These are phyloP conservation scores for Cucumis melo DNA, from an alignment of 306 rosid genomes.

Conservation along the genomic window DNA sequence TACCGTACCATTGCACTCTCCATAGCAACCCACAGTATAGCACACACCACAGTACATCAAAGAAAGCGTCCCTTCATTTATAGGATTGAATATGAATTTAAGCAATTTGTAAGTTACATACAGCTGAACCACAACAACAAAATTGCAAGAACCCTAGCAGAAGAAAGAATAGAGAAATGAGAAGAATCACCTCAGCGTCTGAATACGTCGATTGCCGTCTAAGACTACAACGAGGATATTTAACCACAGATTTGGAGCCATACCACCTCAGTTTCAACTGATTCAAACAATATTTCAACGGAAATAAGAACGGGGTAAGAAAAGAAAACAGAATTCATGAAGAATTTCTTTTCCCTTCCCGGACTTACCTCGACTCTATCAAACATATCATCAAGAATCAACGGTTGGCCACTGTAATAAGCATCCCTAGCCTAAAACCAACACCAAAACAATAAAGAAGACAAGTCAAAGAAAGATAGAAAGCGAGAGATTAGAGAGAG, in stretches of 20 bases:
- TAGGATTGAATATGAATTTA: neutral
- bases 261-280: constrained; percentile 73
- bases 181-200: constrained; percentile 75
- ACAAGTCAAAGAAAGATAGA: neutral
- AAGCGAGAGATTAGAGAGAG: neutral
- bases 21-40: no score
- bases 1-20: no score
- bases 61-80: neutral
- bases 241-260: constrained; percentile 69
- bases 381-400: constrained; percentile 92
- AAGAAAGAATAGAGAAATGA: neutral
- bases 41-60: no score
- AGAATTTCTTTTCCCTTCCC: neutral
- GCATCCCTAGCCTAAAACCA: constrained; percentile 65
- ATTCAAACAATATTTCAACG: neutral
- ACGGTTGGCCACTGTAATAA: constrained; percentile 79
- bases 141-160: neutral
- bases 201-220: constrained; percentile 73
- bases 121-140: neutral
- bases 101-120: neutral
- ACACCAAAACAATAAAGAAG: neutral
- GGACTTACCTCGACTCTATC: constrained; percentile 67
- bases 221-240: constrained; percentile 79
- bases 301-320: neutral
- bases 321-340: neutral